Percentiles rank a stretch among this genome's conserved stretches.
phyloP scores from a whole-genome alignment of 805 yeast genomes.

The Grigorovia jiainica region DNA sequence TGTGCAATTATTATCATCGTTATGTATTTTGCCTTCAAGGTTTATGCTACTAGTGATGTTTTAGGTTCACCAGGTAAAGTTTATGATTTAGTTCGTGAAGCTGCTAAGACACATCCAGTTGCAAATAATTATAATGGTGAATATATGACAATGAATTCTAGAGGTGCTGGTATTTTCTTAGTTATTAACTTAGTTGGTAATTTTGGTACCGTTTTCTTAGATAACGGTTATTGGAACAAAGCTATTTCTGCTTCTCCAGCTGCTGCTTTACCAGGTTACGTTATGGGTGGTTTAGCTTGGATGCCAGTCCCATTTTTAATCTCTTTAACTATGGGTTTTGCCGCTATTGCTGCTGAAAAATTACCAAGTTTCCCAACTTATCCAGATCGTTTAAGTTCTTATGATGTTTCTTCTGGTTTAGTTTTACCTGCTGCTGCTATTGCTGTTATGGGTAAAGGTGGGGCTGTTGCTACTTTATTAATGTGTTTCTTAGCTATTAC shows the following conservation, averaged over 20 bases:
- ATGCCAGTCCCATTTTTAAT: slow-evolving; percentile 78
- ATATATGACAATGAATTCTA: slow-evolving; percentile 78
- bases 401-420: slow-evolving; percentile 73
- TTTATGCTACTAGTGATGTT: slow-evolving; percentile 57
- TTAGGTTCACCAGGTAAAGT: slow-evolving; percentile 79
- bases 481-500: slow-evolving; percentile 89
- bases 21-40: slow-evolving; percentile 69
- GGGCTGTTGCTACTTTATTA: slow-evolving; percentile 73
- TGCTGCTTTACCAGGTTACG: slow-evolving; percentile 80
- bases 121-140: slow-evolving; percentile 79
- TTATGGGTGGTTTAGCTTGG: slow-evolving; percentile 85
- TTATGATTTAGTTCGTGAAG: slow-evolving; percentile 59
- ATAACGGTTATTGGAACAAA: slow-evolving; percentile 82
- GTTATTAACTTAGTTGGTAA: slow-evolving; percentile 84
- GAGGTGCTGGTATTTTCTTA: slow-evolving; percentile 80
- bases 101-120: slow-evolving; percentile 55
- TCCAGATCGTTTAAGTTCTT: slow-evolving; percentile 55
- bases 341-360: slow-evolving; percentile 63
- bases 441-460: slow-evolving; percentile 77
- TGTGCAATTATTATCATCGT: slow-evolving; percentile 70
- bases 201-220: slow-evolving; percentile 81
- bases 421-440: slow-evolving; percentile 63
- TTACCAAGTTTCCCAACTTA: slow-evolving; percentile 71
- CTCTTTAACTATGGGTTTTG: slow-evolving; percentile 82
- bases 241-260: slow-evolving; percentile 81